These are phyloP conservation scores for Rhizophagus prolifer DNA, from an alignment of 192 early-diverging fungal genomes.

Conservation along the genomic window DNA sequence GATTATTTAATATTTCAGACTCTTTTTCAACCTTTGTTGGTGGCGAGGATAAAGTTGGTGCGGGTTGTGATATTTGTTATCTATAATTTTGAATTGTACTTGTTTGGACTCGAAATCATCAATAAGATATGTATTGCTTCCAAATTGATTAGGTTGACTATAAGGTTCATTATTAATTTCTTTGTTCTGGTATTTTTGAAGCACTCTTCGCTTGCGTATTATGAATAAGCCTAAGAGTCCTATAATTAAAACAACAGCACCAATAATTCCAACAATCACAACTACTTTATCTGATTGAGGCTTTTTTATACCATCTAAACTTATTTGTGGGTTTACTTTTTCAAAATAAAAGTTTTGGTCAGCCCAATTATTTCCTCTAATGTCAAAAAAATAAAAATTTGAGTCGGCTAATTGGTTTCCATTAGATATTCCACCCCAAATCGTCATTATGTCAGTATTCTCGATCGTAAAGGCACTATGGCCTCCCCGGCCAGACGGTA, in stretches of 20 bases:
- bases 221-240: neutral
- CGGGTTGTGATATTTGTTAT: neutral
- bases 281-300: no score
- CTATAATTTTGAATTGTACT: neutral
- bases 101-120: neutral
- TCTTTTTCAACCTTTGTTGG: neutral
- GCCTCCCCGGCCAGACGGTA: constrained; percentile 14
- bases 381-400: constrained; percentile 15
- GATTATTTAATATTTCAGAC: neutral
- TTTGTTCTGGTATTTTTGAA: neutral
- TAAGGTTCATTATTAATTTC: constrained; percentile 19
- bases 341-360: neutral
- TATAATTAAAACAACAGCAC: neutral
- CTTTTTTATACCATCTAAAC: neutral
- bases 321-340: neutral
- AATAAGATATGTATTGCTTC: neutral
- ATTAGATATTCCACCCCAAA: constrained; percentile 22
- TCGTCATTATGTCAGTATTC: neutral
- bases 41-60: neutral
- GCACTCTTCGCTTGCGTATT: neutral
- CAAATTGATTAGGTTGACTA: constrained; percentile 6
- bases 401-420: neutral
- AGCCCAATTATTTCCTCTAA: neutral
- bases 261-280: neutral
- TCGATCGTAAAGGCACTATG: neutral